Base-by-base conservation (phyloP, 768 basidiomycete species). In the Phaeotremella skinneri region DNA sequence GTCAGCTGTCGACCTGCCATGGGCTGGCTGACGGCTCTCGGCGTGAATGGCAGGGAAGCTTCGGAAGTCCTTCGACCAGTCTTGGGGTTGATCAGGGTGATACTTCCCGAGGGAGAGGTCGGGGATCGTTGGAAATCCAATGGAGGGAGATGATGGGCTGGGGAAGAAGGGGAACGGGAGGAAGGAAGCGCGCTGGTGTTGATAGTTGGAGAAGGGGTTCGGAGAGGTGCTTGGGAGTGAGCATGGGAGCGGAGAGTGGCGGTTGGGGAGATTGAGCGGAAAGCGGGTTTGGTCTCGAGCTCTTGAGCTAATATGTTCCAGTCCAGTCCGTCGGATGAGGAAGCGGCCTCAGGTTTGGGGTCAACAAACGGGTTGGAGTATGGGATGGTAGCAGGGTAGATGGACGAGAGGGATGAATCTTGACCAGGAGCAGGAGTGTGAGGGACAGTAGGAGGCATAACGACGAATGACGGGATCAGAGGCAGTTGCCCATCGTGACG, bases 221-320 rank as follows among this genome's bases (percentile, higher is more conserved):
- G 34, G 48, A 29, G 31, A 42, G 50, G 56, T 48, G 55, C n/a
- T 29, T 43, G 52, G 32, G 64, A 7, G 53, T 71, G 62, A 17
- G 61, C 48, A 32, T 69, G 67, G 21, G 72, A 74, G 26, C 69
- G 53, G 6, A 74, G 58, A 29, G 67, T 62, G 25, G 72, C 63
- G 17, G 65, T 63, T 58, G 72, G 66, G 25, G 69, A 71, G 54
- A 74, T 74, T 13, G 72, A 74, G 27, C 72, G 49, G 64, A 74
- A 74, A 25, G 69, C 72, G 9, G 72, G 72, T 26, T 63, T 63
- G 29, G 45, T 31, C n/a, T 61, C 63, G 5, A 74, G 52, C 41
- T 69, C 62, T 27, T 67, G 57, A 16, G 58, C 53, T 9, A 74
- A 59, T 34, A 54, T 41, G 26, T 62, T 63, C 72, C 72, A 74